Percentiles rank a stretch among this genome's conserved stretches.
phyloP scores from a whole-genome alignment of 1,284 basidiomycete genomes.

The Cutaneotrichosporon cavernicola region DNA sequence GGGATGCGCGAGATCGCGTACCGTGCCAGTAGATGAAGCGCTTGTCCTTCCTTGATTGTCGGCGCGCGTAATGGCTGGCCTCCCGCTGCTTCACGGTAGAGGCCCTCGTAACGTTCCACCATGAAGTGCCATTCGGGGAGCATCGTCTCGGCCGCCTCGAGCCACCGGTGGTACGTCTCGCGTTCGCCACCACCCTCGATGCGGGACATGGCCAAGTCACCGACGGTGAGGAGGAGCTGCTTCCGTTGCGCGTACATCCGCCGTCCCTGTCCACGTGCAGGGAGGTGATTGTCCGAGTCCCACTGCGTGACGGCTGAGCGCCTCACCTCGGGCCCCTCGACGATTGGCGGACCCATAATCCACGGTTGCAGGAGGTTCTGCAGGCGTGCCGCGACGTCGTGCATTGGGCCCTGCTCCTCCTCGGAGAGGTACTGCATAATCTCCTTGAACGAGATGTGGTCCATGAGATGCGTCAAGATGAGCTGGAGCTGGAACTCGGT shows the following conservation, averaged over 20 bases:
- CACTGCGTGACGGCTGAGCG: not conserved
- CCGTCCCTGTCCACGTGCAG: not conserved
- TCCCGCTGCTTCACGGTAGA: not conserved
- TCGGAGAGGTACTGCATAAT: not conserved
- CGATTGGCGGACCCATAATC: not conserved
- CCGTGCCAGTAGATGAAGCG: constrained; percentile 6
- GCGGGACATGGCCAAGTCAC: not conserved
- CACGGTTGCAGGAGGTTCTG: not conserved
- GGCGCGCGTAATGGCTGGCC: not conserved
- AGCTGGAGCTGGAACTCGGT: constrained; percentile 10
- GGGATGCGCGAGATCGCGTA: not conserved
- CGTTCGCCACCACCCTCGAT: not conserved
- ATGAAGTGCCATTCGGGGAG: not conserved
- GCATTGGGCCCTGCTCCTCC: not conserved
- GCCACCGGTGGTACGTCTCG: not conserved
- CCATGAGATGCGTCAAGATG: constrained; percentile 5
- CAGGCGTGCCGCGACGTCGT: not conserved
- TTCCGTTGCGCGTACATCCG: constrained; percentile 2
- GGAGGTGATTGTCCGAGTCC: not conserved
- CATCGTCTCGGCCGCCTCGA: not conserved
- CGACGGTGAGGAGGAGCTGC: not conserved
- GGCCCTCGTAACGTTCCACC: not conserved
- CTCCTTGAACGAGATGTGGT: constrained; percentile 5
- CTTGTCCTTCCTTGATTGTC: not conserved
- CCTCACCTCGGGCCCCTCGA: not conserved